Evolutionary conservation across 1,139 yeast species (phyloP).

Genomic region (Sugiyamaella japonica): DNA sequence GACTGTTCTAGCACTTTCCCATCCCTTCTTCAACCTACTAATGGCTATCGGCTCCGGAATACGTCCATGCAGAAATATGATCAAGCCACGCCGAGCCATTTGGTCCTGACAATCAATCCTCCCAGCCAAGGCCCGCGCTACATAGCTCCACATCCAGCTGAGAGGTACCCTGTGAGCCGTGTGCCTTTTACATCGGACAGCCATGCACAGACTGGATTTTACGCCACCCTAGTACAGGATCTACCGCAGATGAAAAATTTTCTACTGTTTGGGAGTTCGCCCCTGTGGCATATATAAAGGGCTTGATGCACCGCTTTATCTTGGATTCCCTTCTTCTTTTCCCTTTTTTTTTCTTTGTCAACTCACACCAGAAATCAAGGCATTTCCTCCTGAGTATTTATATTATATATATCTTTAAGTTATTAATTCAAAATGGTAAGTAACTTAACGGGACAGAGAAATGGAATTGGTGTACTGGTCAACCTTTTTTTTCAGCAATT

Average conservation of each 20-base stretch:
- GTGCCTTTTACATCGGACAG: not conserved
- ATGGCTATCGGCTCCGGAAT: no score
- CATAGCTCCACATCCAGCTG: no score
- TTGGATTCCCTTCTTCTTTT: constrained; percentile 27
- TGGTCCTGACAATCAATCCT: no score
- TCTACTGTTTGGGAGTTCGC: constrained; percentile 16
- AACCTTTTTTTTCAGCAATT: not conserved
- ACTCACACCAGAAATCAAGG: constrained; percentile 47
- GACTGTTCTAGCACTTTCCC: not conserved
- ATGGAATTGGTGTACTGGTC: not conserved
- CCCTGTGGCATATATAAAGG: constrained; percentile 17
- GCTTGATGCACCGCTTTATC: constrained; percentile 18
- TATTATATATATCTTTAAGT: constrained; percentile 27
- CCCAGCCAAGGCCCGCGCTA: no score
- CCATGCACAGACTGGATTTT: constrained; percentile 7
- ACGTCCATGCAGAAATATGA: no score
- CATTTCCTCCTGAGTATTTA: constrained; percentile 45
- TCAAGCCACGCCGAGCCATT: no score
- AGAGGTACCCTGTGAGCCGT: not conserved
- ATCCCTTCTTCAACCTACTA: no score
- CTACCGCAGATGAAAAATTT: constrained; percentile 15
- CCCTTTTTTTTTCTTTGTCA: constrained; percentile 39
- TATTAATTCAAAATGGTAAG: constrained; percentile 16
- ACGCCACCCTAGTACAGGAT: constrained; percentile 13
- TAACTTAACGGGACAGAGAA: not conserved